These are phyloP conservation scores for Saccharomyces hybrid DNA, from an alignment of 1,139 yeast genomes.

Conservation along the genomic window DNA sequence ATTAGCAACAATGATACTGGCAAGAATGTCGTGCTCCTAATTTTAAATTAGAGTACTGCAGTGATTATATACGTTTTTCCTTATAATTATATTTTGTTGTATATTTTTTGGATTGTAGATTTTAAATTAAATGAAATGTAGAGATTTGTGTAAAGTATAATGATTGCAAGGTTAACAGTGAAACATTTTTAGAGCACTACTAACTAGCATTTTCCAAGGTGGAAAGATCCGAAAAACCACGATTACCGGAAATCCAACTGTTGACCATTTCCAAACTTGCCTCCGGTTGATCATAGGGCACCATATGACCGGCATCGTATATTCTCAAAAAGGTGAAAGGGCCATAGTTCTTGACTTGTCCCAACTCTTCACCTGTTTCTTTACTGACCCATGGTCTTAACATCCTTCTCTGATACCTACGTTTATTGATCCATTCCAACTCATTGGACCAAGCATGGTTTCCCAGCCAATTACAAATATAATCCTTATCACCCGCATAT, in stretches of 20 bases:
- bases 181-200: background rate
- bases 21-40: conserved; percentile 12
- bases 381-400: conserved; percentile 33
- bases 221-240: background rate
- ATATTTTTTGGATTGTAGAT: background rate
- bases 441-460: conserved; percentile 72
- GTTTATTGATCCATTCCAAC: conserved; percentile 58
- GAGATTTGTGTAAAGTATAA: too few species aligned
- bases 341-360: conserved; percentile 49
- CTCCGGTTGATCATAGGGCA: conserved; percentile 76
- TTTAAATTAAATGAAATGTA: too few species aligned
- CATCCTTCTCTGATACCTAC: conserved; percentile 42
- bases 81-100: background rate
- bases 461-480: conserved; percentile 82
- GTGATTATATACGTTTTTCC: background rate
- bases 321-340: conserved; percentile 55
- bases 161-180: too few species aligned
- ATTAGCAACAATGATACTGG: conserved; percentile 19
- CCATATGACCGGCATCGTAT: conserved; percentile 69
- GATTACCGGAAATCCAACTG: conserved; percentile 47
- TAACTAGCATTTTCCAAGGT: background rate
- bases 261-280: conserved; percentile 68
- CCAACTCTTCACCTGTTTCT: conserved; percentile 43
- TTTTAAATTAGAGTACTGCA: background rate
- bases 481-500: conserved; percentile 83